Conservation (phyloP, 768 basidiomycete species). For the Boletus fagicola region DNA sequence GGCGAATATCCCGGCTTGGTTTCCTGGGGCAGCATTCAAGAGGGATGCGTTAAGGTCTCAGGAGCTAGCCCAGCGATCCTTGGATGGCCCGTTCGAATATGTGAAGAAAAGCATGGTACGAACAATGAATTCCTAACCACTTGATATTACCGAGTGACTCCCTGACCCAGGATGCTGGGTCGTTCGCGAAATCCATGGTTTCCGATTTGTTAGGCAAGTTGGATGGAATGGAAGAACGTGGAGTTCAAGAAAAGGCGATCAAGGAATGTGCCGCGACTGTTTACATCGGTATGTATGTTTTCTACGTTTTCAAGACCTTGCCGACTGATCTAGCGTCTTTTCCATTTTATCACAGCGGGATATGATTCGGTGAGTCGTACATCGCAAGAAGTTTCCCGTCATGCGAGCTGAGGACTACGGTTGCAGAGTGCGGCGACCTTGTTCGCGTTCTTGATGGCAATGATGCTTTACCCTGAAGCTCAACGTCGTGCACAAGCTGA, state of each 20-base stretch:
- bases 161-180: constrained; percentile 22
- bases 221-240: constrained; percentile 16
- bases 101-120: constrained; percentile 27
- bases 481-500: constrained; percentile 32
- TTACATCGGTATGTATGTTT: constrained; percentile 27
- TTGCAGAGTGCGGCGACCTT: constrained; percentile 26
- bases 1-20: constrained; percentile 29
- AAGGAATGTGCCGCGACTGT: constrained; percentile 31
- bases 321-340: background rate
- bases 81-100: constrained; percentile 31
- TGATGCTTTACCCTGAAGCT: constrained; percentile 31
- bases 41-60: constrained; percentile 27
- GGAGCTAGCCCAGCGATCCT: constrained; percentile 21
- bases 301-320: background rate
- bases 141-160: background rate
- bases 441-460: constrained; percentile 27
- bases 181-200: constrained; percentile 30
- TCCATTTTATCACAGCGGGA: constrained; percentile 18
- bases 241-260: constrained; percentile 23
- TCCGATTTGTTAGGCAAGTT: constrained; percentile 24
- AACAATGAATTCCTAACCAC: background rate
- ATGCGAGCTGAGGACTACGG: background rate
- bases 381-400: background rate
- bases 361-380: constrained; percentile 25
- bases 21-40: constrained; percentile 31